Conservation (phyloP, 2,329 filamentous ascomycete genomes). For the Fusarium sp. region DNA sequence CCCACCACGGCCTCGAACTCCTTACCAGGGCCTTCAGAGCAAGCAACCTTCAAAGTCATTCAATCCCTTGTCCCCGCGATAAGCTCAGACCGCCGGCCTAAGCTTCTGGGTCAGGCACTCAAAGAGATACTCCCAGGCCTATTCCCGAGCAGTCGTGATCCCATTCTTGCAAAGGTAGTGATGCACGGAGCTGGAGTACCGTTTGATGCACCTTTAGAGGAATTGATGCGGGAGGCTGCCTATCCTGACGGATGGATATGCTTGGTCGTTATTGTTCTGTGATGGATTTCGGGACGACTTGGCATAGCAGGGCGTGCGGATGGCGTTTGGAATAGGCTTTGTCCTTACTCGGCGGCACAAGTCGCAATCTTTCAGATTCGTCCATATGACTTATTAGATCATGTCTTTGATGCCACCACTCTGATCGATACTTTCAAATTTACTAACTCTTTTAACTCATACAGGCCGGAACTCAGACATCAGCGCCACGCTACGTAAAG, state of each 20-base stretch:
- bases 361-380: conserved; percentile 6
- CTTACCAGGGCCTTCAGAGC: conserved; percentile 47
- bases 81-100: conserved; percentile 55
- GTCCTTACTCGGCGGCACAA: conserved; percentile 9
- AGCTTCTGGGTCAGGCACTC: conserved; percentile 79
- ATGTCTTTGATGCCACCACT: conserved; percentile 4
- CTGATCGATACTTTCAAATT: not conserved
- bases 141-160: conserved; percentile 88
- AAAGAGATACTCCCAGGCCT: conserved; percentile 81
- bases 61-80: conserved; percentile 77
- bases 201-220: conserved; percentile 82
- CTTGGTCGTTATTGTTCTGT: conserved; percentile 81
- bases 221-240: conserved; percentile 83
- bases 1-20: conserved; percentile 63
- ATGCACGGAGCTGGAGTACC: conserved; percentile 89
- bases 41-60: conserved; percentile 76
- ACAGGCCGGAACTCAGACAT: not conserved
- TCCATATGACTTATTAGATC: conserved; percentile 3
- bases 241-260: conserved; percentile 96
- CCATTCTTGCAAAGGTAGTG: conserved; percentile 85
- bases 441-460: conserved; percentile 17
- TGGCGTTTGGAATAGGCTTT: conserved; percentile 32
- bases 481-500: conserved; percentile 58
- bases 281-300: conserved; percentile 23
- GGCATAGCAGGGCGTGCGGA: conserved; percentile 25